Evolutionary conservation across 768 basidiomycete genomes (phyloP).

Genomic region (Daedalea quercina): DNA sequence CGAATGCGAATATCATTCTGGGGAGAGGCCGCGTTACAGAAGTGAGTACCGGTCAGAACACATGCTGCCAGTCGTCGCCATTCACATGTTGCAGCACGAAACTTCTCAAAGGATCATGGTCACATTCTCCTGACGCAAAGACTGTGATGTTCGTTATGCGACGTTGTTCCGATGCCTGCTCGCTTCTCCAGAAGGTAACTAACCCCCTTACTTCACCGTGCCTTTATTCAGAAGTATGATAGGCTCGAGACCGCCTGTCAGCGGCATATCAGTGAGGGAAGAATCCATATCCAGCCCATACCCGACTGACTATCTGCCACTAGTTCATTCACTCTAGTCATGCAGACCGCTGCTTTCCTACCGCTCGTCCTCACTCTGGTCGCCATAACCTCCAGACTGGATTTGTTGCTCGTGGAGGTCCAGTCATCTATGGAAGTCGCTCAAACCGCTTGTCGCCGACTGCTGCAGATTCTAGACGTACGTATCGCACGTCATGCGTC

Average conservation of each 20-base stretch:
- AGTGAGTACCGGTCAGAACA: constrained; percentile 25
- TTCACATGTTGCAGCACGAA: constrained; percentile 35
- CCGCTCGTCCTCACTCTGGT: constrained; percentile 57
- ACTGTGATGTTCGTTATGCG: constrained; percentile 28
- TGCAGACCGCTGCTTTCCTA: constrained; percentile 71
- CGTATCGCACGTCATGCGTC: constrained; percentile 2
- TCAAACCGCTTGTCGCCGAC: constrained; percentile 20
- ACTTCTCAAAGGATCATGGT: constrained; percentile 57
- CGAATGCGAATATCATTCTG: constrained; percentile 47
- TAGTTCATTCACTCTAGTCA: constrained; percentile 55
- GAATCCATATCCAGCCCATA: background rate
- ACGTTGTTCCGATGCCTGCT: constrained; percentile 28
- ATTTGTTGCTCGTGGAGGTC: constrained; percentile 38
- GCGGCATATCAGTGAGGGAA: constrained; percentile 47
- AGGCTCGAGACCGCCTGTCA: constrained; percentile 42
- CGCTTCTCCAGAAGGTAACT: constrained; percentile 42
- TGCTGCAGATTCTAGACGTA: constrained; percentile 28
- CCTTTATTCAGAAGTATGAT: background rate
- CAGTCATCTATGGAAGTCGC: constrained; percentile 28
- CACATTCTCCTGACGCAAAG: constrained; percentile 40
- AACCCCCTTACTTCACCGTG: background rate
- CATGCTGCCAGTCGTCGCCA: too few species aligned
- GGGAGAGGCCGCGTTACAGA: constrained; percentile 27
- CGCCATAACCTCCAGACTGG: constrained; percentile 56
- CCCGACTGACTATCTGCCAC: background rate